Evolutionary conservation across 192 early-diverging fungal genomes (phyloP), one percentile per base, ranked within the genome.

Genomic region (Chytriomyces confervae): DNA sequence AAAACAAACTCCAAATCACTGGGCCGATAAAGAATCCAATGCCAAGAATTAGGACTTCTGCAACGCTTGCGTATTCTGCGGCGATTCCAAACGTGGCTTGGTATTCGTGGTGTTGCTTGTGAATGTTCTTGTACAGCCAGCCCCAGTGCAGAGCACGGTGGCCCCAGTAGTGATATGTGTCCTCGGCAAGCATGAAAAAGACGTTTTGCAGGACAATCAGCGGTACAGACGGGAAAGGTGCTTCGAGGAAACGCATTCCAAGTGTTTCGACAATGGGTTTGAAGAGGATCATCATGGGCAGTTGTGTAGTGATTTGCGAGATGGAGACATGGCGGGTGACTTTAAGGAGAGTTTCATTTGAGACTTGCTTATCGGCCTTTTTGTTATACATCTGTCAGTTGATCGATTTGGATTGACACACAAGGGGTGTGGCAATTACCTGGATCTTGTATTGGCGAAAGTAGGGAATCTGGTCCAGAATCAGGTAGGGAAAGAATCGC

Each of bases 21-120:
- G 94, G 94, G 5, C 91, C 92, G 50, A 90, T 86, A 69, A 97
- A 91, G 47, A 95, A 96, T 1, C 95, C 95, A 51, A 94, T 83
- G 6, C 95, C 95, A 60, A 97, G 88, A 57, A 98, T 89, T 8
- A 96, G 67, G 7, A 91, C 92, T 80, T 97, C 96, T 36, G 94
- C 46, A 10, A 95, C 94, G 76, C 95, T 94, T 27, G 95, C 95
- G 76, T 97, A 97, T 83, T 96, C 94, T 36, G 95, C 94, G 11
- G 93, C 85, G 75, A 94, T 81, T 11, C 95, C 96, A 63, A 98
- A 93, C 49, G 95, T 94, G 50, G 96, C 92, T 23, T 93, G 87
- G 85, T 92, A 96, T 81, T 94, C 90, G 85, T 98, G 96, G 86
- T 98, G 95, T 10, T 93, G 85, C 86, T 98, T 98, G 91, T 98